phyloP scores from a whole-genome alignment of 441 rosid species.

The Pelargonium australe region DNA sequence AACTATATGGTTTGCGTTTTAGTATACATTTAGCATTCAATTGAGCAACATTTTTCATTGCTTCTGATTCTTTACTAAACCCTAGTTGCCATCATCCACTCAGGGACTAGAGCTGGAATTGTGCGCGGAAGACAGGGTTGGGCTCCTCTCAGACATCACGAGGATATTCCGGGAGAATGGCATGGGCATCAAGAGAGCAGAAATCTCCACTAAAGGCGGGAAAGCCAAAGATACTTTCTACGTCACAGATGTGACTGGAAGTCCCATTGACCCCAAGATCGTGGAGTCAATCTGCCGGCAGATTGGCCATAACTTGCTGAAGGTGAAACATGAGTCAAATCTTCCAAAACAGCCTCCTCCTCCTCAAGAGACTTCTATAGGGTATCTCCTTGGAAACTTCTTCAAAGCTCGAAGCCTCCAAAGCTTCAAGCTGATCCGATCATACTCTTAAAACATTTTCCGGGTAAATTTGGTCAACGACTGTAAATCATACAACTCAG shows the following conservation, averaged over 20 bases:
- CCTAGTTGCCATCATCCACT: neutral
- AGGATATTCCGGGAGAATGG: conserved; percentile 84
- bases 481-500: too few species aligned
- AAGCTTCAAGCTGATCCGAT: conserved; percentile 50
- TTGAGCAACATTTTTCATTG: too few species aligned
- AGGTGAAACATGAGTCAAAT: conserved; percentile 45
- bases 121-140: conserved; percentile 60
- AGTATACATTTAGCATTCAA: too few species aligned
- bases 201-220: conserved; percentile 60
- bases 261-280: conserved; percentile 52
- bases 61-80: too few species aligned
- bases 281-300: conserved; percentile 53
- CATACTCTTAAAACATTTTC: conserved; percentile 29
- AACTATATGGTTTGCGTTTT: too few species aligned
- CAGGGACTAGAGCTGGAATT: conserved; percentile 83
- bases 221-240: conserved; percentile 69
- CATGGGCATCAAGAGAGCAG: conserved; percentile 67
- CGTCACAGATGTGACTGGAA: conserved; percentile 74
- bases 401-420: conserved; percentile 56
- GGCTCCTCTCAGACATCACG: conserved; percentile 84
- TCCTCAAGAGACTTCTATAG: conserved; percentile 39
- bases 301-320: conserved; percentile 48
- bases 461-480: too few species aligned
- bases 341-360: conserved; percentile 36
- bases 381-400: conserved; percentile 53